A percentile compares a stretch with the other conserved stretches of the same genome.
Conservation (phyloP, 371 early-diverging fungal species). For the Capillidium rhysosporum region DNA sequence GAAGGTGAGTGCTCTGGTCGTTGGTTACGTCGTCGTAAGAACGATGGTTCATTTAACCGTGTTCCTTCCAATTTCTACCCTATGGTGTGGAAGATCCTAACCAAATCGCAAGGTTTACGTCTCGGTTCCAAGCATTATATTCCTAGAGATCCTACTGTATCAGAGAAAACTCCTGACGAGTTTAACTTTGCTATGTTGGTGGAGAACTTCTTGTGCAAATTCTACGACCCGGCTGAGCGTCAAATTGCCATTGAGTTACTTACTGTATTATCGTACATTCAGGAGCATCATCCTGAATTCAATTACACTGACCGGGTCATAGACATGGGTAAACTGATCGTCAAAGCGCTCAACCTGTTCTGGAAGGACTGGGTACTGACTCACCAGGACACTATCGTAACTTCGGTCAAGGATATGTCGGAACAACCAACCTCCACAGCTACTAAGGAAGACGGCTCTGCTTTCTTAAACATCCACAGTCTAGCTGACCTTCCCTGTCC, state of each 20-base stretch:
- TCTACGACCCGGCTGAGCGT: conserved; percentile 67
- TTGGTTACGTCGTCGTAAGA: conserved; percentile 58
- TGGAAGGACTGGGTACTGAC: conserved; percentile 44
- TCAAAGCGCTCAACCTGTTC: conserved; percentile 36
- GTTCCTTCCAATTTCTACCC: conserved; percentile 62
- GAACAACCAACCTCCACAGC: not conserved
- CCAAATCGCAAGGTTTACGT: conserved; percentile 28
- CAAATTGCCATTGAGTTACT: conserved; percentile 57
- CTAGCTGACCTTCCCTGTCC: not conserved
- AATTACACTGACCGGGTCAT: conserved; percentile 25
- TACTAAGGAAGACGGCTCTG: not conserved
- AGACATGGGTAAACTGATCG: conserved; percentile 36
- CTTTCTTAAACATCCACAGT: not conserved
- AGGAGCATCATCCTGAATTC: conserved; percentile 39
- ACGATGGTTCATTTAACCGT: conserved; percentile 71
- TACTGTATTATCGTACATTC: conserved; percentile 36
- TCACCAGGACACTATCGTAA: conserved; percentile 14
- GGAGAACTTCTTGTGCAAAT: conserved; percentile 40
- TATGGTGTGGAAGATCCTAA: conserved; percentile 47
- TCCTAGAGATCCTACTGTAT: conserved; percentile 61
- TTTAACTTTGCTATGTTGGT: conserved; percentile 57
- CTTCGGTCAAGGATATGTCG: conserved; percentile 8
- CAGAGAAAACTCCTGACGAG: conserved; percentile 71
- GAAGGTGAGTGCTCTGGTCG: conserved; percentile 43
- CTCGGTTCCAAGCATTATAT: conserved; percentile 31